A percentile compares a stretch with the other conserved stretches of the same genome.
phyloP scores from a whole-genome alignment of 2,329 filamentous ascomycete genomes.

The Hysterium pulicare region DNA sequence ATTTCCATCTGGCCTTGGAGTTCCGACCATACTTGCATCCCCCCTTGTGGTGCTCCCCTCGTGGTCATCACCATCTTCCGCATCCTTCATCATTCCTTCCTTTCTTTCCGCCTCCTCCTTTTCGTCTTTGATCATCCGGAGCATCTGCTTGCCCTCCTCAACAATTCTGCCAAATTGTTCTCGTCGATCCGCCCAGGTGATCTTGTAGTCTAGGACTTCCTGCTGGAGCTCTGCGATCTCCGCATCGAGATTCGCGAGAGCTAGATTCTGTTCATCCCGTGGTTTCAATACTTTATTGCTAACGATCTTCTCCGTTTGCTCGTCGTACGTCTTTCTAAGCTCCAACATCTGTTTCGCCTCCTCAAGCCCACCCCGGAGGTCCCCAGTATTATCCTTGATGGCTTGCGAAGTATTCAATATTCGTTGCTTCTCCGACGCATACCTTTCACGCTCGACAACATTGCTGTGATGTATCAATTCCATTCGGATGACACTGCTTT shows the following conservation, averaged over 20 bases:
- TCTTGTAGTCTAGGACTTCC: constrained; percentile 76
- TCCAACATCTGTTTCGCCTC: constrained; percentile 62
- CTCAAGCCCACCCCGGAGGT: constrained; percentile 71
- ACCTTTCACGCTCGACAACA: constrained; percentile 75
- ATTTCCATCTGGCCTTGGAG: constrained; percentile 43
- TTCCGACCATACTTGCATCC: constrained; percentile 41
- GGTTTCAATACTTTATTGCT: constrained; percentile 74
- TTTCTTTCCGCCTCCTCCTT: constrained; percentile 89
- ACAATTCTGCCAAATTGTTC: constrained; percentile 87
- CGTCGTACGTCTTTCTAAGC: constrained; percentile 81
- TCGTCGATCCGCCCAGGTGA: constrained; percentile 78
- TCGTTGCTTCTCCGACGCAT: constrained; percentile 72
- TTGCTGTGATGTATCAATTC: constrained; percentile 86
- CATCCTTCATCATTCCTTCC: constrained; percentile 59
- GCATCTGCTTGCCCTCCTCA: constrained; percentile 82
- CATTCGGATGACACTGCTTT: constrained; percentile 80
- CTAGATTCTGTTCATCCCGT: constrained; percentile 76
- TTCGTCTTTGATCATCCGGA: constrained; percentile 85
- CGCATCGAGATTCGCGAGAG: constrained; percentile 76
- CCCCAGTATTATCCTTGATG: constrained; percentile 71
- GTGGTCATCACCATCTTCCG: constrained; percentile 34
- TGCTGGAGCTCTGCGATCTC: constrained; percentile 85
- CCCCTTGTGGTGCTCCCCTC: constrained; percentile 38
- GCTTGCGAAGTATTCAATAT: constrained; percentile 75
- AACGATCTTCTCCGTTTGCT: constrained; percentile 81